Evolutionary conservation across 2,329 filamentous ascomycete genomes (phyloP), one percentile per base, ranked within the genome.

Genomic region (Leptodontidium sp.): DNA sequence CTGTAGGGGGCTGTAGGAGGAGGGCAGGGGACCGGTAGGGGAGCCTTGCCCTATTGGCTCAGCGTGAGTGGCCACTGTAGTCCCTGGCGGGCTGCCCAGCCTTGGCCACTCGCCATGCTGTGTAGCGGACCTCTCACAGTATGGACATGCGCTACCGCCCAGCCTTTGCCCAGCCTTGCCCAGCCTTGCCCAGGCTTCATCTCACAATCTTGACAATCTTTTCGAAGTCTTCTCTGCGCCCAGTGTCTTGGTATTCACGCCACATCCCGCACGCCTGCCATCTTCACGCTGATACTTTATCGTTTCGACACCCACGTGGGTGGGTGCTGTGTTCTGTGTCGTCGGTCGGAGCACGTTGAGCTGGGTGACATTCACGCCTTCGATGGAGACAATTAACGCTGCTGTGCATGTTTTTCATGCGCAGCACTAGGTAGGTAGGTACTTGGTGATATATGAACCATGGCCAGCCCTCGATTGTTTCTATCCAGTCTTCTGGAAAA

Each of bases 401-500:
- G 32, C 15, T 47, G 24, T 52, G 49, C 49, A 24, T 52, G 43
- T 17, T 47, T 47, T 47, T 15, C 43, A 47, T 52, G 7, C 49
- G 49, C 24, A 6, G 14, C 7, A 14, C 49, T 47, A 49, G 47
- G 47, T 49, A 49, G 49, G n/a, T 40, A 12, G 7, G 8, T 8
- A 40, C 38, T 40, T 21, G 14, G 6, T 47, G 35, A 55, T 55
- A 55, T 55, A 55, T 55, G 52, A 55, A 29, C 52, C 52, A 55
- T 55, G 29, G 52, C 14, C 52, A 7, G 12, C 14, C 52, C 24
- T 38, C 52, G 7, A 7, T n/a, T 55, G 35, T 14, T 38, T 38
- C 52, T 1, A n/a, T n/a, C 52, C 29, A 55, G 29, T 38, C 52
- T 55, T 38, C 52, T 55, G 52, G 52, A 55, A 32, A 55, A 55